These are phyloP conservation scores for Xylariales sp. DNA, from an alignment of 2,329 filamentous ascomycete genomes.

Conservation along the genomic window DNA sequence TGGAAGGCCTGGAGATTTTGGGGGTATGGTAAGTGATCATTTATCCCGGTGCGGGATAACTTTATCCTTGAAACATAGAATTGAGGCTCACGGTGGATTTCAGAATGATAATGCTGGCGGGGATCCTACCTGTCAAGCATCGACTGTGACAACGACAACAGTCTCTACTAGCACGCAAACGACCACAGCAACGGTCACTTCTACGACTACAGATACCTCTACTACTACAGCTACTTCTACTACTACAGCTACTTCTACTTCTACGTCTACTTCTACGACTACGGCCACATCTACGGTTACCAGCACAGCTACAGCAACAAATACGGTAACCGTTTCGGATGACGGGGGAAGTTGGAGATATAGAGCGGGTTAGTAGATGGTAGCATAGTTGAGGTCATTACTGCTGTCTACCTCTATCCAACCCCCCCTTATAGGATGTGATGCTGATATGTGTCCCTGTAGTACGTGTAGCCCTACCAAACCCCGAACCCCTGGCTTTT, in stretches of 20 bases:
- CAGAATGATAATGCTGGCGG: background rate
- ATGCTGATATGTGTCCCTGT: slow-evolving; percentile 32
- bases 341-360: slow-evolving; percentile 11
- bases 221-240: slow-evolving; percentile 2
- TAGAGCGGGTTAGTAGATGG: slow-evolving; percentile 34
- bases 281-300: slow-evolving; percentile 10
- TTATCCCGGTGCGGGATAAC: background rate
- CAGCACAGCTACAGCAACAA: background rate
- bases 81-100: slow-evolving; percentile 4
- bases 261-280: slow-evolving; percentile 9
- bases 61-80: background rate
- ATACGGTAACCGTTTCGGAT: slow-evolving; percentile 16
- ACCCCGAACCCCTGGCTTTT: background rate
- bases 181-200: slow-evolving; percentile 10
- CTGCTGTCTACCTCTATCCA: slow-evolving; percentile 18
- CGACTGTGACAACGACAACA: slow-evolving; percentile 19
- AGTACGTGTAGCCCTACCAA: slow-evolving; percentile 31
- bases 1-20: slow-evolving; percentile 13
- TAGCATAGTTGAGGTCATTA: slow-evolving; percentile 23
- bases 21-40: slow-evolving; percentile 25
- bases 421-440: slow-evolving; percentile 1
- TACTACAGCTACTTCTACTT: slow-evolving; percentile 7
- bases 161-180: slow-evolving; percentile 15
- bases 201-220: slow-evolving; percentile 13
- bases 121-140: background rate